Conservation (phyloP, 2,329 filamentous ascomycete genomes). For the Metarhizium robertsii region DNA sequence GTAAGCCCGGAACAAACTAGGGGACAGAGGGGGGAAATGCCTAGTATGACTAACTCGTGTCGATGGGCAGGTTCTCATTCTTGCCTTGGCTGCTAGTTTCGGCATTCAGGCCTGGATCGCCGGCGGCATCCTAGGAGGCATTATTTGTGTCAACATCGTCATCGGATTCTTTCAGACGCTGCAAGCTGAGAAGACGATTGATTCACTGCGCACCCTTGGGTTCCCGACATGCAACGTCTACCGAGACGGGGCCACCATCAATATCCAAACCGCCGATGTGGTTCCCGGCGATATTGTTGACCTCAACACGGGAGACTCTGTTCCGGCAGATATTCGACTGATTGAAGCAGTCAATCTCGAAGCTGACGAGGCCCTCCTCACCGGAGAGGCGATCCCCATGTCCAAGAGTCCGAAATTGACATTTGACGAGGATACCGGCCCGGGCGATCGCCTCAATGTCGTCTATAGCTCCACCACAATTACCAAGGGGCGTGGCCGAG, state of each 20-base stretch:
- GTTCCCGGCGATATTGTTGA: slow-evolving; percentile 45
- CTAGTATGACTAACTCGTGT: background rate
- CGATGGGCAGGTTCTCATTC: slow-evolving; percentile 34
- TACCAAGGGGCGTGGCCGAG: slow-evolving; percentile 46
- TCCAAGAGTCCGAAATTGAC: slow-evolving; percentile 34
- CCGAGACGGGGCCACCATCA: slow-evolving; percentile 21
- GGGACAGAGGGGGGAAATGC: background rate
- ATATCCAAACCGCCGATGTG: slow-evolving; percentile 23
- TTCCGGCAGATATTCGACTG: slow-evolving; percentile 43
- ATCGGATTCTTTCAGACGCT: slow-evolving; percentile 35
- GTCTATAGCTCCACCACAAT: slow-evolving; percentile 42
- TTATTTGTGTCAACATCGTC: slow-evolving; percentile 26
- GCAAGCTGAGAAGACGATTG: slow-evolving; percentile 29
- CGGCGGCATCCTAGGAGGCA: slow-evolving; percentile 38
- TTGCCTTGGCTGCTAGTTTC: slow-evolving; percentile 47
- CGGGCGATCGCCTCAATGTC: slow-evolving; percentile 46
- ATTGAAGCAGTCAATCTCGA: slow-evolving; percentile 50
- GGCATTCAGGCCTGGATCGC: slow-evolving; percentile 43
- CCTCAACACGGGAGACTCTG: slow-evolving; percentile 40
- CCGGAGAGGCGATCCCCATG: slow-evolving; percentile 48
- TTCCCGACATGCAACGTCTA: slow-evolving; percentile 26
- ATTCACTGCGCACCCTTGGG: slow-evolving; percentile 25
- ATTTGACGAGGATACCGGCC: slow-evolving; percentile 23
- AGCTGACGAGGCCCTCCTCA: slow-evolving; percentile 52
- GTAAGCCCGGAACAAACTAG: slow-evolving; percentile 13